Base-by-base conservation (phyloP, 768 basidiomycete genomes). In the Phallus indusiatus region DNA sequence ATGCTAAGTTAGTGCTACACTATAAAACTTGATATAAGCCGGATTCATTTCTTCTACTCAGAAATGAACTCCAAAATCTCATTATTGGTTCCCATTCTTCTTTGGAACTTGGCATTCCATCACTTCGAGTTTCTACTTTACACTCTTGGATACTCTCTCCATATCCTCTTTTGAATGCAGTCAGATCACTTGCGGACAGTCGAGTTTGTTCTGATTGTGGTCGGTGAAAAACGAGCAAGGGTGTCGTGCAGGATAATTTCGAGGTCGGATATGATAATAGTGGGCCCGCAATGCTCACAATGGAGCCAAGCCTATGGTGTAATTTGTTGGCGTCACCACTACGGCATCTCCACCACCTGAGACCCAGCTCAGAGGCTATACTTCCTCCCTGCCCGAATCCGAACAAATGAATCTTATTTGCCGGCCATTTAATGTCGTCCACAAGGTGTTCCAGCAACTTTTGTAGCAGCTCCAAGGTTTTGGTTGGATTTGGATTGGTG, bases 361-460 rank as follows among this genome's bases (percentile, higher is more conserved):
- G 66, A 0, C 78, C 80, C 55, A 82, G 75, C 70, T 96, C 92
- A 1, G 76, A 78, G 1, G 83, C 89, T 35, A 92, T 80, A 18
- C 77, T 84, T 0, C 90, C 94, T 0, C 93, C 93, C 69, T 96
- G 93, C 0, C 81, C 88, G 63, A 90, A 96, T 2, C 93, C 93
- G 59, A 94, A 88, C 50, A 93, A 67, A 67, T 96, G 93, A 46
- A 96, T 85, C n/a, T 78, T 75, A 10, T 79, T 60, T 0, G 77
- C 65, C 6, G 83, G 74, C 93, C 92, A 96, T 0, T 70, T 62
- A 65, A 84, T 88, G 46, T 81, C 78, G 5, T 70, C 64, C 17
- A 74, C 74, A 54, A 94, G 80, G 64, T 89, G 76, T 1, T 74
- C 69, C 55, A 90, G 60, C 51, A 84, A 71, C 21, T 72, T 73